Base-by-base conservation (phyloP, 2,329 filamentous ascomycete species). In the Hymenoscyphus repandus region DNA sequence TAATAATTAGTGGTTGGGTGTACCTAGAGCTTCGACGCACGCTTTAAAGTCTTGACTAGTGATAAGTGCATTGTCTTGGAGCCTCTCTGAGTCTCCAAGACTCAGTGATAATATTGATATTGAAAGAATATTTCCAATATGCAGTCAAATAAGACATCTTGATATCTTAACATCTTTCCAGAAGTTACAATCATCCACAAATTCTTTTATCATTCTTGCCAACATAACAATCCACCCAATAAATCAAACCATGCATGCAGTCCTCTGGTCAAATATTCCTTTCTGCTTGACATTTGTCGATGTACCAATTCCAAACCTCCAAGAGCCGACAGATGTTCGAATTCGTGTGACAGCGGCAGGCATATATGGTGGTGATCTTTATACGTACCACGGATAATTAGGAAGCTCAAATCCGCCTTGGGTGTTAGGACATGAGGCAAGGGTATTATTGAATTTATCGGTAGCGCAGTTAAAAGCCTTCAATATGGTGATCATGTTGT, bases 311-410 rank as follows among this genome's bases (percentile, higher is more conserved):
- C 39, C 47, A 17, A 49, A 17, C 54, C 7, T 40, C 9, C 37
- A 40, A 40, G 15, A 10, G 58, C 33, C 41, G 18, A 40, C 6
- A 6, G 69, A 70, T 50, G 68, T 62, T 4, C 57, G 70, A 32
- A 64, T 78, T 41, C 71, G 69, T 47, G 51, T 78, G 37, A 65
- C 66, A 7, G 68, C 80, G 13, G 68, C 52, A 5, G 7, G n/a
- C 13, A n/a, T 36, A 0, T 36, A 20, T 20, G 46, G 49, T n/a
- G 34, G 27, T 6, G 62, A 68, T 47, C 56, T 69, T 52, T 64
- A 79, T 64, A 81, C 82, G 79, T 85, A 85, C 51, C 78, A 84
- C 64, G 81, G 80, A 15, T 11, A 7, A 12, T 40, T 11, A 7
- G 37, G 37, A 40, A 40, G 37, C 74, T 49, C 33, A 10, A 33